Evolutionary conservation across 495 filamentous ascomycete genomes (phyloP).

Genomic region (Bacidia rubella): DNA sequence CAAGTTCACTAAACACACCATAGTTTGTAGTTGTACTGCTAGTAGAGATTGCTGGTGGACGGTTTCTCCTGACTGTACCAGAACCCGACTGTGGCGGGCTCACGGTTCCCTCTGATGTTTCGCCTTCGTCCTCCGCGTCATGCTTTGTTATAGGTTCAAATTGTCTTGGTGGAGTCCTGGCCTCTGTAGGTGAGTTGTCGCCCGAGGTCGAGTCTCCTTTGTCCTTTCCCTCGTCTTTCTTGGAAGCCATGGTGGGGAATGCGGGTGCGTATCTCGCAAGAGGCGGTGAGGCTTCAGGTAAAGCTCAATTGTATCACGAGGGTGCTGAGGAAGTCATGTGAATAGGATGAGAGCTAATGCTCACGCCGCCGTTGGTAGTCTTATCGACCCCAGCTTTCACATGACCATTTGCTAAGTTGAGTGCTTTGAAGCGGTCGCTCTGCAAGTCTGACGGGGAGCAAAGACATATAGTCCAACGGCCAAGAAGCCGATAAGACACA

Average conservation of each 20-base stretch:
- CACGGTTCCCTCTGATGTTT: slow-evolving; percentile 5
- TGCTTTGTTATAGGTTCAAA: slow-evolving; percentile 21
- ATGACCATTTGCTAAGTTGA: not conserved
- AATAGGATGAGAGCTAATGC: not conserved
- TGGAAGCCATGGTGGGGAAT: slow-evolving; percentile 8
- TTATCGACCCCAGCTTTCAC: not conserved
- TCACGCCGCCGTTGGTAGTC: not conserved
- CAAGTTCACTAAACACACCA: slow-evolving; percentile 4
- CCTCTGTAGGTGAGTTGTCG: slow-evolving; percentile 19
- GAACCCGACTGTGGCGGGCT: not conserved
- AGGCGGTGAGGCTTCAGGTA: not conserved
- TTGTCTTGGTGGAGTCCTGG: slow-evolving; percentile 18
- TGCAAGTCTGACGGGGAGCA: not conserved
- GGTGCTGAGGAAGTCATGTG: not conserved
- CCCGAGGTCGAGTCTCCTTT: slow-evolving; percentile 13
- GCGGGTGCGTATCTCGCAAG: not conserved
- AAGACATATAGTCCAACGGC: not conserved
- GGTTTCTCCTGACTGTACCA: slow-evolving; percentile 16
- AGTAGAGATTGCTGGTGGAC: slow-evolving; percentile 16
- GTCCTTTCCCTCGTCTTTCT: slow-evolving; percentile 7
- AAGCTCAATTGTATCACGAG: not conserved
- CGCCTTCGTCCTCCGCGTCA: slow-evolving; percentile 7
- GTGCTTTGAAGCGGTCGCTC: not conserved
- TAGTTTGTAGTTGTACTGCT: slow-evolving; percentile 4
- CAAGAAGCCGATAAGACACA: slow-evolving; percentile 1